Evolutionary conservation across 495 filamentous ascomycete genomes (phyloP), one percentile per base, ranked within the genome.

Genomic region (Thermochaetoides thermophila): DNA sequence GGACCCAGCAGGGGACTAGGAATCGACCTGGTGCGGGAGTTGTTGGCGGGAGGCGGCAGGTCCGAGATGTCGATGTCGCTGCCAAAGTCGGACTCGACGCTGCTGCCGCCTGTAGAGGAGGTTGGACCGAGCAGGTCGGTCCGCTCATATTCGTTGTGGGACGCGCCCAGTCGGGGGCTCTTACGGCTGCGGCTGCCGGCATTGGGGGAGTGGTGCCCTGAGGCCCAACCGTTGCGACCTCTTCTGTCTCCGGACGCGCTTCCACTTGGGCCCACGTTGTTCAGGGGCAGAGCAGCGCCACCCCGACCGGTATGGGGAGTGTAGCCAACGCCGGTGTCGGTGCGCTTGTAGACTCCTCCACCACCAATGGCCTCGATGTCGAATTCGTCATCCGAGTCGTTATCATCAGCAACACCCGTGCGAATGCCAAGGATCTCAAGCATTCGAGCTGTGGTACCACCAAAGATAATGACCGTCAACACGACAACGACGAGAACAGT

Each of bases 381-480:
- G 44, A 97, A 97, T 49, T 97, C 89, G 52, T 97, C 89, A 49
- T 97, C 89, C 5, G 81, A 91, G 46, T 97, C 89, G 22, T 91
- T 72, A 54, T 97, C 89, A 45, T 97, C 89, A 2, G 93, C 80
- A 11, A 96, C 89, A 3, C 91, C 91, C 4, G 87, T 97, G 38
- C 81, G 69, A 41, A 97, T 96, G 9, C 81, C 79, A 25, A 94
- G 58, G 37, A 97, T 97, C 53, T 97, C 89, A 17, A 97, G 63
- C 89, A 97, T 96, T 30, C 91, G 78, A n/a, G 89, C 84, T 1
- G 89, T 97, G 14, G 91, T 97, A 23, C 89, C 91, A 25, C 89
- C 89, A 47, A 97, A 97, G 27, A 97, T 93, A 48, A 97, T 96
- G 38, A 97, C 89, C 1, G 89, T 96, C 25, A 97, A 65, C 40